Conservation (phyloP, 805 yeast species). For the Spathaspora arborariae region DNA sequence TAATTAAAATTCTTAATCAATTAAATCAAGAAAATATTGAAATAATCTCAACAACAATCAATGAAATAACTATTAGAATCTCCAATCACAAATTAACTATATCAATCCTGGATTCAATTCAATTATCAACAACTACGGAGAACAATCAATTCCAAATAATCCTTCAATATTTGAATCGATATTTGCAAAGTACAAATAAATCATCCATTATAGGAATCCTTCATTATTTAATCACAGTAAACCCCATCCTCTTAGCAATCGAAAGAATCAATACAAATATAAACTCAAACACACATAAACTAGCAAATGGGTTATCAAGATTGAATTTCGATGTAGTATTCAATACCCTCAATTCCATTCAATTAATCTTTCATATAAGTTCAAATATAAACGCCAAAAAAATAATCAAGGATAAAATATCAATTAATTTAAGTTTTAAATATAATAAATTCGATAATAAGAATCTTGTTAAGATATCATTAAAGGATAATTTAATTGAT, state of each 20-base stretch:
- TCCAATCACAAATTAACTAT: constrained; percentile 22
- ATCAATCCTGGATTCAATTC: constrained; percentile 6
- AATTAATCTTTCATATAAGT: constrained; percentile 28
- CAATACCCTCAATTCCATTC: constrained; percentile 26
- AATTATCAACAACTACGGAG: neutral
- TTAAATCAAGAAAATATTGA: constrained; percentile 23
- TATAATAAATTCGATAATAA: constrained; percentile 27
- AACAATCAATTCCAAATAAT: constrained; percentile 8
- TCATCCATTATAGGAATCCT: constrained; percentile 27
- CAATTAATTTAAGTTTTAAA: constrained; percentile 23
- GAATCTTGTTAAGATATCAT: constrained; percentile 23
- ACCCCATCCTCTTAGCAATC: constrained; percentile 26
- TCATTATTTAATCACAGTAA: too few relatives aligned
- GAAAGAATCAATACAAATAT: constrained; percentile 14
- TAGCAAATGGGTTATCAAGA: constrained; percentile 29
- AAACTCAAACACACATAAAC: constrained; percentile 9
- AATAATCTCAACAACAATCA: constrained; percentile 23
- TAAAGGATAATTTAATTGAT: constrained; percentile 33
- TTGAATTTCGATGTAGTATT: constrained; percentile 31
- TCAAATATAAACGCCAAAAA: constrained; percentile 27
- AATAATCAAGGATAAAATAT: constrained; percentile 31
- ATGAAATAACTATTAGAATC: constrained; percentile 25
- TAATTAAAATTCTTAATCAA: constrained; percentile 33
- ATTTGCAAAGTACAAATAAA: constrained; percentile 9
- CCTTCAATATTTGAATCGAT: constrained; percentile 21